Conservation (phyloP, 495 filamentous ascomycete species). For the Pseudomonodictys pantanalensis region DNA sequence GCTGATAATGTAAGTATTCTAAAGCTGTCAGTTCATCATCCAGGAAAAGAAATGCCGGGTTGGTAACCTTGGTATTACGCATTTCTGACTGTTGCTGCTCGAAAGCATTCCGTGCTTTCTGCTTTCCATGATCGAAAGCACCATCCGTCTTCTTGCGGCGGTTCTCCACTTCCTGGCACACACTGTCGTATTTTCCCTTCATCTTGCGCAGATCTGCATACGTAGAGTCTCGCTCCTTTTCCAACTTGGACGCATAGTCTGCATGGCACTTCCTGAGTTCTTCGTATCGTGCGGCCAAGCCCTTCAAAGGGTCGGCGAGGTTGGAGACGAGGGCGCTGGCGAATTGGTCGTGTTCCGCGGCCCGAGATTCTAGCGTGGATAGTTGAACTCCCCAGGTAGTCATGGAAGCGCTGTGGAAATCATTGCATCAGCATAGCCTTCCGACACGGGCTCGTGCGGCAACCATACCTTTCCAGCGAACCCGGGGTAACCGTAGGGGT, state of each 20-base stretch:
- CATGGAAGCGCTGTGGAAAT: constrained; percentile 67
- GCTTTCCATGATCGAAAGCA: constrained; percentile 76
- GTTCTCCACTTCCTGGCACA: constrained; percentile 92
- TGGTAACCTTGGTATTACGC: constrained; percentile 93
- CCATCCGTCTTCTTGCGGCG: constrained; percentile 91
- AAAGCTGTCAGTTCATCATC: constrained; percentile 24
- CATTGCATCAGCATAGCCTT: constrained; percentile 1
- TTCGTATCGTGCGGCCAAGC: constrained; percentile 70
- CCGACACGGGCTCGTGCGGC: not conserved
- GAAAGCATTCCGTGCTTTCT: constrained; percentile 83
- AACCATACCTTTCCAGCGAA: constrained; percentile 74
- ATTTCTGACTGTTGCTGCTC: constrained; percentile 89
- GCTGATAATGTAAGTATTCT: constrained; percentile 92
- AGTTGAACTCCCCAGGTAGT: constrained; percentile 97
- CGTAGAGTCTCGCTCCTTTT: constrained; percentile 78
- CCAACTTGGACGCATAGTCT: constrained; percentile 82
- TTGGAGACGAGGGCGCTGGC: constrained; percentile 69
- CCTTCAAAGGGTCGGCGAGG: constrained; percentile 81
- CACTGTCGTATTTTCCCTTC: constrained; percentile 88
- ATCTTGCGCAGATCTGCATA: constrained; percentile 85
- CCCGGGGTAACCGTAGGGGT: constrained; percentile 90
- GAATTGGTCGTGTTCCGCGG: constrained; percentile 83
- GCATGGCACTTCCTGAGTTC: constrained; percentile 89
- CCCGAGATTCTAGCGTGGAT: constrained; percentile 79
- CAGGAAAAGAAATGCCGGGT: constrained; percentile 11